Base-by-base conservation (phyloP, 768 basidiomycete genomes). In the Hygrophorus russula region DNA sequence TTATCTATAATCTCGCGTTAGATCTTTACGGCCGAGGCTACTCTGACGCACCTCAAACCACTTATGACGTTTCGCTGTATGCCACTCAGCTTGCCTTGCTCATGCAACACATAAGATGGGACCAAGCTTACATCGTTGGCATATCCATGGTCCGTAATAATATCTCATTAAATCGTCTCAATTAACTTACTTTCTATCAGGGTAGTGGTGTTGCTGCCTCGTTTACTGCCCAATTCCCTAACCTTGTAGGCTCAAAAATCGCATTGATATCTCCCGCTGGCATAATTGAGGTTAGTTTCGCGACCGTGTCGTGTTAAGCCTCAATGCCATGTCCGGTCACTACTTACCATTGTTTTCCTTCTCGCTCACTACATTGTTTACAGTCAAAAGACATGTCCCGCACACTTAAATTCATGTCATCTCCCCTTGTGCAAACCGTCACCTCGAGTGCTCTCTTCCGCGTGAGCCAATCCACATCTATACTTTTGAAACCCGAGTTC, bases 1-100 rank as follows among this genome's bases (percentile, higher is more conserved):
- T n/a, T 41, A 24, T 34, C 24, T 17, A 40, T 36, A 20, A 24
- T 33, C 31, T 37, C 41, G 37, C 8, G 30, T 42, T 34, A 86
- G 86, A 90, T 62, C 65, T 88, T 14, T 87, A 85, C 47, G 87
- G 85, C 10, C 73, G 86, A 31, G 86, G 86, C 4, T 90, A 88
- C 59, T 85, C 84, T 1, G 85, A 84, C 44, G 84, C 85, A 1
- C 86, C 86, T 0, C 70, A 77, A 15, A 75, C 71, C 12, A 74
- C 70, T 3, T 85, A 89, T 56, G 71, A 84, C 49, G 61, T 73
- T 1, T 61, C 67, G 4, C 65, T 90, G 3, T 81, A 81, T 55
- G 76, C 77, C 0, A 78, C 76, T 0, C 86, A 89, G 52, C 79
- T 90, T n/a, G 87, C 87, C 0, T 69, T 88, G 5, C 72, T 90